Conservation (phyloP, 176 grass and related monocot genomes). For the Rhynchospora pubera region DNA sequence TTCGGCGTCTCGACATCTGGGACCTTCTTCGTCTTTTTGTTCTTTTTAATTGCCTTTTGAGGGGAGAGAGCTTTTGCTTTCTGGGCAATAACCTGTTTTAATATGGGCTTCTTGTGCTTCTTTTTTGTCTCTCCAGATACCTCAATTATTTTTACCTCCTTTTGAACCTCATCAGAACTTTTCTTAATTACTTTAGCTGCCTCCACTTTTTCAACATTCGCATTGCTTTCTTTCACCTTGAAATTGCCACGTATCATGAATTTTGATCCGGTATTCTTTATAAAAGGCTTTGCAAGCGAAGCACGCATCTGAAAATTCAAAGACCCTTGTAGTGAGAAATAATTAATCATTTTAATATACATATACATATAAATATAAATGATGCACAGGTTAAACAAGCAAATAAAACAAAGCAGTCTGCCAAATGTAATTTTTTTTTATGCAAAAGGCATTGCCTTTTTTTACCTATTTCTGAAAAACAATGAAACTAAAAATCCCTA, state of each 20-base stretch:
- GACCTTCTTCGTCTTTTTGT: background rate
- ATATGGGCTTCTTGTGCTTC: background rate
- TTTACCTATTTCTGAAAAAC: background rate
- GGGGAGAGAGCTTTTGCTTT: conserved; percentile 4
- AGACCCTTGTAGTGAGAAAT: conserved; percentile 3
- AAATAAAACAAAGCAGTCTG: background rate
- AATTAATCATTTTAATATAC: too few relatives aligned
- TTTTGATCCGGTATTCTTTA: background rate
- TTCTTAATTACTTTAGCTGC: background rate
- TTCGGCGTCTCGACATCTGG: background rate
- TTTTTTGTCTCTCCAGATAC: background rate
- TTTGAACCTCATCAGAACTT: background rate
- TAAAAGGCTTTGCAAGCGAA: conserved; percentile 9
- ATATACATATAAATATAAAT: too few relatives aligned
- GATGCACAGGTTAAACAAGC: background rate
- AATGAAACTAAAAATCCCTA: background rate
- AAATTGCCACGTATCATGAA: conserved; percentile 8
- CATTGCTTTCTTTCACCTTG: background rate
- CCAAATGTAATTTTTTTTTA: background rate
- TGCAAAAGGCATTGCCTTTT: background rate
- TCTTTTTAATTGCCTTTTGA: conserved; percentile 18
- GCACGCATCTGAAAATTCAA: conserved; percentile 13
- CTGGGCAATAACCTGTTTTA: background rate
- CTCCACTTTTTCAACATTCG: background rate
- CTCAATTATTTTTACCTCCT: conserved; percentile 9